Conservation (phyloP, 768 basidiomycete species). For the Paxillus ammoniavirescens region DNA sequence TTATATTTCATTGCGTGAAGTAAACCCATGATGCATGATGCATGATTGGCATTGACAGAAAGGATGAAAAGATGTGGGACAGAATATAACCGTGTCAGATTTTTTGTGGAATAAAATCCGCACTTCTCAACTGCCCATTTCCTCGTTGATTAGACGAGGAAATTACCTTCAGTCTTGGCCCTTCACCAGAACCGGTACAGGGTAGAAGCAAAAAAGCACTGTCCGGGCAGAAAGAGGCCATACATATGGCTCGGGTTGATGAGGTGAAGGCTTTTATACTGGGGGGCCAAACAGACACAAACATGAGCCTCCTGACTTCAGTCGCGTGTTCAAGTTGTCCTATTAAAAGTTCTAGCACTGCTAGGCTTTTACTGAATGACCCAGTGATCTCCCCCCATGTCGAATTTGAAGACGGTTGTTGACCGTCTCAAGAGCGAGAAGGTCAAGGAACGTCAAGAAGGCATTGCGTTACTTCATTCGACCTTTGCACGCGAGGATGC, state of each 20-base stretch:
- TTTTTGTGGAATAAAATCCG: slow-evolving; percentile 26
- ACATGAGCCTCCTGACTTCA: slow-evolving; percentile 11
- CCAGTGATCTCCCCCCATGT: slow-evolving; percentile 23
- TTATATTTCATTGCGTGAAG: background rate
- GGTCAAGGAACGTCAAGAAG: slow-evolving; percentile 69
- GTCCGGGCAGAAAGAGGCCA: slow-evolving; percentile 80
- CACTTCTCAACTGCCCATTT: slow-evolving; percentile 50
- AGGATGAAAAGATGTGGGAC: slow-evolving; percentile 27
- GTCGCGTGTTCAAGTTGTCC: slow-evolving; percentile 10
- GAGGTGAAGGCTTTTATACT: slow-evolving; percentile 22
- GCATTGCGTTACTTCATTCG: slow-evolving; percentile 48
- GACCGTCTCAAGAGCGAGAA: slow-evolving; percentile 58
- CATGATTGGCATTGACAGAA: background rate
- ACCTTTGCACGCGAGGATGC: slow-evolving; percentile 50
- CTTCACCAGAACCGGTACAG: slow-evolving; percentile 82
- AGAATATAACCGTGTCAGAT: slow-evolving; percentile 35
- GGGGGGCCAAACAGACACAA: slow-evolving; percentile 29
- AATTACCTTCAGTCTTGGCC: slow-evolving; percentile 55
- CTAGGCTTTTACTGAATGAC: background rate
- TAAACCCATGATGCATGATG: background rate
- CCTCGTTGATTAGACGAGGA: slow-evolving; percentile 54
- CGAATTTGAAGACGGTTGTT: slow-evolving; percentile 47
- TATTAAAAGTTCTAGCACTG: background rate
- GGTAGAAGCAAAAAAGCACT: slow-evolving; percentile 53
- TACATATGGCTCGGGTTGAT: background rate